Evolutionary conservation across 345 rosid genomes (phyloP).

Genomic region (Arabis hirsuta): DNA sequence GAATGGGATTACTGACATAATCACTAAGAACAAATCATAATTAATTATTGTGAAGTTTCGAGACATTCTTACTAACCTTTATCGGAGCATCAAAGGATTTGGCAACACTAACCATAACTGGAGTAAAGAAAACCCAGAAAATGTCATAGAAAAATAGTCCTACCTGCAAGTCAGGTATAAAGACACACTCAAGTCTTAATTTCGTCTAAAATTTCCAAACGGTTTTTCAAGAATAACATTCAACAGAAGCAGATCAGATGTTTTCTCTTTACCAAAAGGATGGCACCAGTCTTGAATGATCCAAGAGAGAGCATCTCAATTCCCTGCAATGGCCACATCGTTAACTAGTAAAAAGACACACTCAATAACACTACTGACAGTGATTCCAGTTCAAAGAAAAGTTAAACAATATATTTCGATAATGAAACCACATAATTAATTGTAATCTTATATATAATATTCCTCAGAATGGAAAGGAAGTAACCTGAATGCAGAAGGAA

Average conservation of each 20-base stretch:
- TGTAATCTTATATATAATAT: neutral
- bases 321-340: constrained; percentile 54
- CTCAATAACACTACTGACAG: neutral
- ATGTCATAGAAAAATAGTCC: constrained; percentile 97
- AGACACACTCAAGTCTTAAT: neutral
- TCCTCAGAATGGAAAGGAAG: constrained; percentile 27
- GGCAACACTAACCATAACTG: constrained; percentile 99
- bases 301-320: constrained; percentile 99
- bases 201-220: neutral
- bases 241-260: constrained; percentile 1
- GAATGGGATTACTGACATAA: constrained; percentile 2
- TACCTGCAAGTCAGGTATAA: constrained; percentile 55
- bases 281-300: constrained; percentile 96
- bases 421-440: neutral
- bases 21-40: neutral
- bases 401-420: neutral
- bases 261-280: constrained; percentile 72
- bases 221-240: constrained; percentile 10
- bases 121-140: constrained; percentile 99
- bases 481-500: constrained; percentile 98
- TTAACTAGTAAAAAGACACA: constrained; percentile 9
- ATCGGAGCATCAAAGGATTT: constrained; percentile 99
- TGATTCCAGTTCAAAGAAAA: neutral
- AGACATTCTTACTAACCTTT: constrained; percentile 65
- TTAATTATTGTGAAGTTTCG: neutral